phyloP scores from a whole-genome alignment of 2,329 filamentous ascomycete genomes.

The Aspergillus intermedius region DNA sequence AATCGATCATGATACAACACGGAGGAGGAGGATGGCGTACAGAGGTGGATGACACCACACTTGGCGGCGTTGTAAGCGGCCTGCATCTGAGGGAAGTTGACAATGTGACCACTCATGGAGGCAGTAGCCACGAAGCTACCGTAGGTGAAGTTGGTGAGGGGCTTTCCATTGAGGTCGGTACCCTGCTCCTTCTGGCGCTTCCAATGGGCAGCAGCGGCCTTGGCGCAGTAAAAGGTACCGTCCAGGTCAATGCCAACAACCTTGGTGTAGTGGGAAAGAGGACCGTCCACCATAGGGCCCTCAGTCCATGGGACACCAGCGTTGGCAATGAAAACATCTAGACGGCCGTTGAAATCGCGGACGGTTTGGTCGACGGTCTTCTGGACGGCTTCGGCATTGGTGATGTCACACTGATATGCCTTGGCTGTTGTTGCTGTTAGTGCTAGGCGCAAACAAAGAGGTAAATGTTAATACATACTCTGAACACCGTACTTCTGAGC shows the following conservation, averaged over 20 bases:
- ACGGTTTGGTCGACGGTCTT: constrained; percentile 37
- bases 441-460: not conserved
- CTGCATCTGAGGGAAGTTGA: constrained; percentile 70
- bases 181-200: constrained; percentile 62
- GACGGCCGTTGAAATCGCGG: constrained; percentile 63
- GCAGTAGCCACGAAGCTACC: constrained; percentile 74
- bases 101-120: constrained; percentile 71
- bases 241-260: constrained; percentile 68
- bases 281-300: constrained; percentile 60
- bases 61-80: constrained; percentile 68
- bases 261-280: constrained; percentile 57
- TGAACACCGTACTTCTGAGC: constrained; percentile 61
- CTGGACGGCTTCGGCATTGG: constrained; percentile 36
- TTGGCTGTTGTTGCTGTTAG: constrained; percentile 28
- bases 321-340: constrained; percentile 75
- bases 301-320: constrained; percentile 51
- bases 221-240: constrained; percentile 71
- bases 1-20: constrained; percentile 24
- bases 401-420: constrained; percentile 47
- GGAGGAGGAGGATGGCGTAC: constrained; percentile 36
- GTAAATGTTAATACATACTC: constrained; percentile 23
- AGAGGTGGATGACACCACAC: constrained; percentile 51
- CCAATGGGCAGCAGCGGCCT: constrained; percentile 63
- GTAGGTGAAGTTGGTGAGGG: constrained; percentile 53
- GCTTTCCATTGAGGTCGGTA: constrained; percentile 56